phyloP scores from a whole-genome alignment of 148 eudicot genomes.

The Vaccinium corymbosum region DNA sequence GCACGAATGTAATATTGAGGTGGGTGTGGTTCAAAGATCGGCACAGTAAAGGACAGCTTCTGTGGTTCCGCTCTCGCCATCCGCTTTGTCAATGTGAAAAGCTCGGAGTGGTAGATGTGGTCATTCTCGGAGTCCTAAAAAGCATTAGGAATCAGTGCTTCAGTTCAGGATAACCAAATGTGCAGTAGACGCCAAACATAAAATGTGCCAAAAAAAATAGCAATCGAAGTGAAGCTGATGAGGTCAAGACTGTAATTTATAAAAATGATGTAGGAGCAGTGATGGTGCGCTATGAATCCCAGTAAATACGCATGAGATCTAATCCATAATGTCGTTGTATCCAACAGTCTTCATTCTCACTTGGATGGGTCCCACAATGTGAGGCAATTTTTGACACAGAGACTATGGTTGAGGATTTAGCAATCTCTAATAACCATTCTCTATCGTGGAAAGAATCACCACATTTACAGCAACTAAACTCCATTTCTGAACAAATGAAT shows the following conservation, averaged over 20 bases:
- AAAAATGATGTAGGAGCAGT: not conserved
- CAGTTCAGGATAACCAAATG: not conserved
- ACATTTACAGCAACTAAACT: not conserved
- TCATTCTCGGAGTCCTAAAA: conserved; percentile 92
- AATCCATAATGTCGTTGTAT: not conserved
- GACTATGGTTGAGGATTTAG: not conserved
- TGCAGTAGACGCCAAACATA: not conserved
- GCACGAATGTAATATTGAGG: conserved; percentile 94
- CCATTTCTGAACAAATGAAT: not conserved
- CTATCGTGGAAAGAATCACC: not conserved
- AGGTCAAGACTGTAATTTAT: not conserved
- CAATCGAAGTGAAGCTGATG: not conserved
- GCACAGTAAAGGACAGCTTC: conserved; percentile 91
- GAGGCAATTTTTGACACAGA: not conserved
- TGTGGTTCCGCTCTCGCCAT: conserved; percentile 85
- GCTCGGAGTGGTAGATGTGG: conserved; percentile 96
- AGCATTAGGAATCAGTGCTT: conserved; percentile 14
- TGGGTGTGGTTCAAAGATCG: conserved; percentile 99
- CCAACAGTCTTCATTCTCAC: not conserved
- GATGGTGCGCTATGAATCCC: not conserved
- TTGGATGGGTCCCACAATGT: not conserved
- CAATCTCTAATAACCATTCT: not conserved
- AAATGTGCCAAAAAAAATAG: not conserved
- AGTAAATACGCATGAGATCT: not conserved
- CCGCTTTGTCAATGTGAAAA: conserved; percentile 76